Percentiles rank a stretch among this genome's conserved stretches.
Evolutionary conservation across 1,284 basidiomycete genomes (phyloP).

Genomic region (Gymnopus androsaceus): DNA sequence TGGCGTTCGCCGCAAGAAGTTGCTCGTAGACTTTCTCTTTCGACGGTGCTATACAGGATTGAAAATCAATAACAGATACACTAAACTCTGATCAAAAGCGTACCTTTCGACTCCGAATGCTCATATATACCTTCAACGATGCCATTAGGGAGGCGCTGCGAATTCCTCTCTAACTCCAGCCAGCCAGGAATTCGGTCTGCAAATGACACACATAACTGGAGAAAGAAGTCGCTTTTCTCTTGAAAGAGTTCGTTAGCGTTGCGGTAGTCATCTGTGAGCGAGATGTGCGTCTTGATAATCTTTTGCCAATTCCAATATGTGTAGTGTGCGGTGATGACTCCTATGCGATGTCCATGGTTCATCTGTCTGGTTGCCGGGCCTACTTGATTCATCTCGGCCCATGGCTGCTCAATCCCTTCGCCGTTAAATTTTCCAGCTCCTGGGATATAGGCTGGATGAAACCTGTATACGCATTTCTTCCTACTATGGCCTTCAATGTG

Average conservation of each 20-base stretch:
- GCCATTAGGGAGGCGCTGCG: background rate
- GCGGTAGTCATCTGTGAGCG: background rate
- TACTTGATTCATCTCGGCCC: slow-evolving; percentile 27
- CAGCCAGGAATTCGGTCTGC: background rate
- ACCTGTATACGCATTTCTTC: slow-evolving; percentile 26
- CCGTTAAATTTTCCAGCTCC: slow-evolving; percentile 26
- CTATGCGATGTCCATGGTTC: slow-evolving; percentile 28
- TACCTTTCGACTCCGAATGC: background rate
- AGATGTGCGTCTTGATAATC: background rate
- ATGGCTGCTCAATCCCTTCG: slow-evolving; percentile 26
- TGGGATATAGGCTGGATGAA: slow-evolving; percentile 19
- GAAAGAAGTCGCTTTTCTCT: background rate
- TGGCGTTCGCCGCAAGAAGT: too few relatives aligned
- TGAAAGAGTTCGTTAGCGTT: background rate
- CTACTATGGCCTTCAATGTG: slow-evolving; percentile 28
- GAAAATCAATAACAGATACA: too few relatives aligned
- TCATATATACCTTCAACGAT: background rate
- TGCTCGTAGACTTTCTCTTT: background rate
- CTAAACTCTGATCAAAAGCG: too few relatives aligned
- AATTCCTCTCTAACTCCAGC: background rate
- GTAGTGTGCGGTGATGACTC: slow-evolving; percentile 23
- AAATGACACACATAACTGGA: background rate
- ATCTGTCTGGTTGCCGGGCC: slow-evolving; percentile 24
- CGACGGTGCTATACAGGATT: background rate
- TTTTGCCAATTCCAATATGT: slow-evolving; percentile 29